Evolutionary conservation across 140 eudicot genomes (phyloP), one percentile per base, ranked within the genome.

Genomic region (Ambrosia hybrid): DNA sequence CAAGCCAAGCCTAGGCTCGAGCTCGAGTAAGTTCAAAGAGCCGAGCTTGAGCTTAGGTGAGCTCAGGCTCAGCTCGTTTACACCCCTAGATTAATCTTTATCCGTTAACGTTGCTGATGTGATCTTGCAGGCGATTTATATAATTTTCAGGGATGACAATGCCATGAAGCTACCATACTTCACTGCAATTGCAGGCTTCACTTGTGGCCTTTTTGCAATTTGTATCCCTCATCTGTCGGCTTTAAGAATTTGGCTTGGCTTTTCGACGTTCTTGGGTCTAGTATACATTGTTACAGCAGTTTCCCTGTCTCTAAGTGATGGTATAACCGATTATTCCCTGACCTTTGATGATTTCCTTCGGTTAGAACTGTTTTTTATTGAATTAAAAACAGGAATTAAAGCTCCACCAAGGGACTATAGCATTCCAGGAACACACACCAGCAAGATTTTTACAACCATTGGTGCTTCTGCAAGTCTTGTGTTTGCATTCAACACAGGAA

Each of bases 401-500:
- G 62, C 96, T 80, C 92, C 96, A 43, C 81, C 95, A 5, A 83
- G 99, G 75, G 97, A 94, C 76, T 90, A 90, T 56, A 76, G 67
- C 78, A 84, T 88, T 55, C 95, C 88, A 1, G 90, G 90, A 62
- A 57, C 89, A 36, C 57, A 39, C 48, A 17, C 64, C 26, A 72
- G 80, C 85, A 94, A 73, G 84, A 68, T 85, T 64, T 90, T 94
- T 68, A 86, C 95, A n/a, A 90, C 86, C 37, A 82, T 90, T 6
- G 96, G 99, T 80, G 97, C 97, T 73, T 79, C 88, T 72, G 97
- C 97, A 60, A 88, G 88, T 78, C 93, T 90, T 62, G 92, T 90
- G 77, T 94, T 94, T 78, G 86, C 96, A 14, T 94, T 94, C 81
- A 94, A 90, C 78, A 94, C 99, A 4, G 97, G 99, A 76, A 95